Base-by-base conservation (phyloP, 1,139 yeast genomes). In the Blastobotrys raffinosifermentans region DNA sequence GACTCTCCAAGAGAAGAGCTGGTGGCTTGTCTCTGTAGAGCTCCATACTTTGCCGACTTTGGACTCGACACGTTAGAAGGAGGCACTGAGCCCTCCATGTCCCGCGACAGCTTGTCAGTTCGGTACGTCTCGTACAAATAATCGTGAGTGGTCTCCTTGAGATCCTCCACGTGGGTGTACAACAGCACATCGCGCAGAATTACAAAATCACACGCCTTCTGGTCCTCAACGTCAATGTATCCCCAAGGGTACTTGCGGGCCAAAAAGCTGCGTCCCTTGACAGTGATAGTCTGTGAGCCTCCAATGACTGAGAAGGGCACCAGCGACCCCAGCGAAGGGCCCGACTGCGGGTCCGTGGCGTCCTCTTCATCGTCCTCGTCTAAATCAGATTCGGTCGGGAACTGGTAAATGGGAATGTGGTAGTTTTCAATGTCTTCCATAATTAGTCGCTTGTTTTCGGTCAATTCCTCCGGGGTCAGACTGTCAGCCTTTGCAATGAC, bases 211-310 rank as follows among this genome's bases (percentile, higher is more conserved):
- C 89, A 77, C 48, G 77, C 74, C 42, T 76, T 75, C 19, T 93
- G 78, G 59, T 91, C 91, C 54, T 84, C 85, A 37, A 91, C 84
- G 58, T 89, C 94, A 34, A 91, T 79, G 35, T 75, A 62, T 3
- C 98, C 97, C 96, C 96, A 89, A 18, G 96, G 94, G 58, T 87
- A 89, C 58, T 78, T 76, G 61, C 98, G 77, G 9, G 84, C 94
- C 33, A 46, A 49, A 25, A 50, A 38, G n/a, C 49, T 41, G 23
- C 38, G 43, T 32, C 63, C 63, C 29, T 39, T 39, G 30, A 91
- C 94, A 45, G 80, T 73, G 34, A 84, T 80, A 48, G 72, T 36
- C 27, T 48, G 51, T 17, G 57, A 45, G 15, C 94, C 81, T 7
- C 95, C 83, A 54, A 91, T 77, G 27, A 89, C 69, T 2, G 97